Evolutionary conservation across 2,329 filamentous ascomycete genomes (phyloP).

Genomic region (Aspergillus sergii): DNA sequence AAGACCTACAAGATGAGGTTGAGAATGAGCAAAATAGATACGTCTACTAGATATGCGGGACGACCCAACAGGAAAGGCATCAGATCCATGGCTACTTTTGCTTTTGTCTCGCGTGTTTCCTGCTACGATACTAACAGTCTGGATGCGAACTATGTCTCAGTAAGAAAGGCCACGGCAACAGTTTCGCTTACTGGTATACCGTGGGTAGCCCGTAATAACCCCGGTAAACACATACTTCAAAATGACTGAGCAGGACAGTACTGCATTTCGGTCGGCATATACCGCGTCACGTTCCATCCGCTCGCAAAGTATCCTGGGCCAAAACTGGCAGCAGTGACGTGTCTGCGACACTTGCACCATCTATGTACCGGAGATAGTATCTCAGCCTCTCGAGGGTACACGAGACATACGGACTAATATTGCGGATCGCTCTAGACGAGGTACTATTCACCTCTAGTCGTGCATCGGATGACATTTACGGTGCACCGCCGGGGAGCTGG

Average conservation of each 20-base stretch:
- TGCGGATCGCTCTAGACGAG: slow-evolving; percentile 38
- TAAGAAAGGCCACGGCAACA: background rate
- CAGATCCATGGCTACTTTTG: too few species aligned
- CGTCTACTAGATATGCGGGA: too few species aligned
- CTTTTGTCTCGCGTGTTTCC: too few species aligned
- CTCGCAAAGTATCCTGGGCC: slow-evolving; percentile 21
- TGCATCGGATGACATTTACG: slow-evolving; percentile 38
- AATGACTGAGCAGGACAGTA: background rate
- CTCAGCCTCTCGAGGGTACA: slow-evolving; percentile 19
- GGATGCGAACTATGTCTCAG: background rate
- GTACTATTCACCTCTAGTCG: slow-evolving; percentile 36
- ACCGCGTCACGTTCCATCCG: slow-evolving; percentile 15
- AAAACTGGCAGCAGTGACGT: slow-evolving; percentile 7
- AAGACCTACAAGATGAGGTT: too few species aligned
- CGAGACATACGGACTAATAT: slow-evolving; percentile 32
- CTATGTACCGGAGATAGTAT: slow-evolving; percentile 9
- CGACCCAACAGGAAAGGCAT: too few species aligned
- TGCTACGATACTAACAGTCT: background rate
- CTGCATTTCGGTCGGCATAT: background rate
- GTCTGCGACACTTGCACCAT: slow-evolving; percentile 6
- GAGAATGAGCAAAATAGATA: too few species aligned
- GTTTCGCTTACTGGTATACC: background rate
- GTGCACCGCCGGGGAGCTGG: slow-evolving; percentile 1
- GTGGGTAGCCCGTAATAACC: background rate
- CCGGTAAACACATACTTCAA: background rate